A percentile compares a stretch with the other conserved stretches of the same genome.
Evolutionary conservation across 768 basidiomycete species (phyloP).

Genomic region (Leccinum pellstonianum): DNA sequence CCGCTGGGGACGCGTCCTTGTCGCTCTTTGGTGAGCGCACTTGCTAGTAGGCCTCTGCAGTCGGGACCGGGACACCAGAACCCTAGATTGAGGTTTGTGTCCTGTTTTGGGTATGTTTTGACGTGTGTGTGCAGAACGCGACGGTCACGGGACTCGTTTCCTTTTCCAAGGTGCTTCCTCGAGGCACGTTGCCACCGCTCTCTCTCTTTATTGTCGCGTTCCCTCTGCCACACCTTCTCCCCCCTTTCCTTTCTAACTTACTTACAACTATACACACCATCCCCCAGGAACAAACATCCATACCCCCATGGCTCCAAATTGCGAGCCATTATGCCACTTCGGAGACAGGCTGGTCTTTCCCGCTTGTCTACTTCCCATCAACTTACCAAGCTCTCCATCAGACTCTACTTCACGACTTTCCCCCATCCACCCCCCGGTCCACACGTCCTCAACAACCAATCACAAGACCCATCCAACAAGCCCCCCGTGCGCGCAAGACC

Average conservation of each 20-base stretch:
- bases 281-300: not conserved
- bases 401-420: conserved; percentile 90
- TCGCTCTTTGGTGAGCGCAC: not conserved
- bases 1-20: not conserved
- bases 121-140: conserved; percentile 30
- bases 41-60: not conserved
- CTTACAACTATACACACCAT: conserved; percentile 9
- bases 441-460: conserved; percentile 59
- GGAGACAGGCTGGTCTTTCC: conserved; percentile 59
- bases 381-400: conserved; percentile 28
- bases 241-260: conserved; percentile 4
- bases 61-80: conserved; percentile 10
- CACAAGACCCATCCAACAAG: conserved; percentile 49
- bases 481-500: conserved; percentile 64
- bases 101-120: conserved; percentile 19
- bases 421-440: conserved; percentile 70
- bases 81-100: conserved; percentile 23
- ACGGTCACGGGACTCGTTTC: conserved; percentile 38
- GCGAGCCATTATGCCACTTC: conserved; percentile 79
- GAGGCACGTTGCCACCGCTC: conserved; percentile 30
- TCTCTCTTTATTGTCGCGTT: conserved; percentile 21
- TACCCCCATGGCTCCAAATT: conserved; percentile 42
- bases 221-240: conserved; percentile 9
- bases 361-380: conserved; percentile 7
- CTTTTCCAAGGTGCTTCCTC: conserved; percentile 31